Evolutionary conservation across 1,139 yeast species (phyloP), one percentile per base, ranked within the genome.

Genomic region (Pichia sp.): DNA sequence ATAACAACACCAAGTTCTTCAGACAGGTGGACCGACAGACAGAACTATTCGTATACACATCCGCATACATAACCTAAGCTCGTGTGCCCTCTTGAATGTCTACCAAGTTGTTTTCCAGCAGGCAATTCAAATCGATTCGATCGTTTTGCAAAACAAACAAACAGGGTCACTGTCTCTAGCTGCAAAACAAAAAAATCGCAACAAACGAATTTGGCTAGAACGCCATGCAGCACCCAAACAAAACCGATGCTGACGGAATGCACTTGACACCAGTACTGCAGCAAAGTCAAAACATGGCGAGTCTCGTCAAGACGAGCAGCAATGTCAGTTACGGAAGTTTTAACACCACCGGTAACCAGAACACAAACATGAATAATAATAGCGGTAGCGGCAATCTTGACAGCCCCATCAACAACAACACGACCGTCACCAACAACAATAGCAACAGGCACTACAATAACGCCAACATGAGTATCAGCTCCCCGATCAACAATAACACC

Each of bases 201-300:
- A 38, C 31, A 42, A 4, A 8, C 8, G 4, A 42, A n/a, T 26
- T 11, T 16, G 45, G 8, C 6, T 15, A 36, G 13, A 13, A n/a
- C 31, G 3, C 45, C 8, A 23, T 23, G 36, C 48, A 30, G 23
- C 48, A 45, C 11, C 5, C 36, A 29, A 32, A 31, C 11, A 45
- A n/a, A 45, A 7, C 1, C 10, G 48, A 45, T 31, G 26, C 31
- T 2, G 26, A 11, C 26, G 40, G 31, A 4, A 8, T 45, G 5
- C 34, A 45, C 13, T 13, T n/a, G 36, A 45, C 48, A 8, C 48
- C 48, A 5, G 13, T 6, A 8, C 38, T 45, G 30, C 48, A 30
- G 15, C 36, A 45, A 31, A 19, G 48, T 45, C 48, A 30, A 31
- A 45, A 45, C 26, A 31, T 45, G 48, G 48, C 48, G 3, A 45